Evolutionary conservation across 2,329 filamentous ascomycete genomes (phyloP).

Genomic region (Exophiala xenobiotica): DNA sequence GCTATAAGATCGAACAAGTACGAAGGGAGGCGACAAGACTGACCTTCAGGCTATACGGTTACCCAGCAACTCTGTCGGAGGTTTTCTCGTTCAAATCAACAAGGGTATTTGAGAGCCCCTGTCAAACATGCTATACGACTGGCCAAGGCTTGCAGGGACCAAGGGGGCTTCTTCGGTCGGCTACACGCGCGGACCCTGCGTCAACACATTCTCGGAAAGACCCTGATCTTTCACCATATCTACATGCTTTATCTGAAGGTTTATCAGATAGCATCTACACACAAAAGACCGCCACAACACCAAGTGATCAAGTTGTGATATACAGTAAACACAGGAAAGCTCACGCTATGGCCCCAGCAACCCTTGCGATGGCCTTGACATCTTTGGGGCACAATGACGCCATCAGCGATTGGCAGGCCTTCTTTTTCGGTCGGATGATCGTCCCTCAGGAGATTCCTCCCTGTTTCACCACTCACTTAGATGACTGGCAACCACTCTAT

Average conservation of each 20-base stretch:
- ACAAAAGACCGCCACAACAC: no score
- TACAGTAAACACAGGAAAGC: no score
- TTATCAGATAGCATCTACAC: neutral
- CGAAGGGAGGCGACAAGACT: neutral
- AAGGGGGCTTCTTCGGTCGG: neutral
- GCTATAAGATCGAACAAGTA: neutral
- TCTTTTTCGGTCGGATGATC: constrained; percentile 18
- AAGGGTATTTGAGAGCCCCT: no score
- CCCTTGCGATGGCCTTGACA: neutral
- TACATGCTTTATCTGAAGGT: no score
- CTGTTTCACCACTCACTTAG: constrained; percentile 17
- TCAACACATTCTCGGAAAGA: neutral
- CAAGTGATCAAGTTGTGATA: no score
- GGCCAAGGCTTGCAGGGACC: neutral
- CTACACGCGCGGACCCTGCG: neutral
- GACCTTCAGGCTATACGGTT: neutral
- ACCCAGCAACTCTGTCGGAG: no score
- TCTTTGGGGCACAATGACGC: constrained; percentile 14
- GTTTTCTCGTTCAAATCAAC: no score
- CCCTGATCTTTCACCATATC: neutral
- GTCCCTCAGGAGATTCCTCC: constrained; percentile 2
- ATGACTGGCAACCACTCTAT: constrained; percentile 4
- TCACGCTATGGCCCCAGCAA: no score
- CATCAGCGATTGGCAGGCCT: constrained; percentile 6
- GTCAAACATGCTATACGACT: neutral